phyloP scores from a whole-genome alignment of 164 flowering plant genomes.

The Vitis riparia region DNA sequence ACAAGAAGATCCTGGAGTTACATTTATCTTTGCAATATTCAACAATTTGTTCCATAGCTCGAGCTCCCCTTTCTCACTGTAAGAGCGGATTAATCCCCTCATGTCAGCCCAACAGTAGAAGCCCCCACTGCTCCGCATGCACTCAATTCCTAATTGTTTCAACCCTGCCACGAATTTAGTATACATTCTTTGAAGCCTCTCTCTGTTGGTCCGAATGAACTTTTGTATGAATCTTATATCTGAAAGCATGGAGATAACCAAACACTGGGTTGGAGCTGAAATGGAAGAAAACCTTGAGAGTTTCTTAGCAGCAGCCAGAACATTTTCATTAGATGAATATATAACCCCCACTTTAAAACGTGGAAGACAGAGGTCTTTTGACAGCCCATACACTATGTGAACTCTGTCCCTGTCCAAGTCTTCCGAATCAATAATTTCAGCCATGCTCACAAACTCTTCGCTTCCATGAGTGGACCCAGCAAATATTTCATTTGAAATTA shows the following conservation, averaged over 20 bases:
- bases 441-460: slow-evolving; percentile 87
- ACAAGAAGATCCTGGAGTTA: slow-evolving; percentile 83
- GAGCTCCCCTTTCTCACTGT: slow-evolving; percentile 93
- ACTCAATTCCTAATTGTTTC: slow-evolving; percentile 62
- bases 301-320: slow-evolving; percentile 69
- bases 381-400: slow-evolving; percentile 76
- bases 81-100: slow-evolving; percentile 77
- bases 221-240: slow-evolving; percentile 53
- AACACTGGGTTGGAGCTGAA: slow-evolving; percentile 66
- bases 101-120: slow-evolving; percentile 94
- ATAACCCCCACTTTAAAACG: slow-evolving; percentile 73
- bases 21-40: slow-evolving; percentile 73
- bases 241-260: slow-evolving; percentile 76
- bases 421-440: slow-evolving; percentile 63
- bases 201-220: slow-evolving; percentile 40
- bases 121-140: slow-evolving; percentile 68
- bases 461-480: slow-evolving; percentile 70
- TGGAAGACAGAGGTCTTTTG: slow-evolving; percentile 74
- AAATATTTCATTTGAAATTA: slow-evolving; percentile 79
- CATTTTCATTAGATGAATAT: slow-evolving; percentile 66
- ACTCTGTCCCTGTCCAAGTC: slow-evolving; percentile 71
- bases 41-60: slow-evolving; percentile 91
- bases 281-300: slow-evolving; percentile 76
- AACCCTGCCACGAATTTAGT: slow-evolving; percentile 52
- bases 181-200: slow-evolving; percentile 52